Evolutionary conservation across 345 rosid genomes (phyloP).

Genomic region (Orychophragmus violaceus): DNA sequence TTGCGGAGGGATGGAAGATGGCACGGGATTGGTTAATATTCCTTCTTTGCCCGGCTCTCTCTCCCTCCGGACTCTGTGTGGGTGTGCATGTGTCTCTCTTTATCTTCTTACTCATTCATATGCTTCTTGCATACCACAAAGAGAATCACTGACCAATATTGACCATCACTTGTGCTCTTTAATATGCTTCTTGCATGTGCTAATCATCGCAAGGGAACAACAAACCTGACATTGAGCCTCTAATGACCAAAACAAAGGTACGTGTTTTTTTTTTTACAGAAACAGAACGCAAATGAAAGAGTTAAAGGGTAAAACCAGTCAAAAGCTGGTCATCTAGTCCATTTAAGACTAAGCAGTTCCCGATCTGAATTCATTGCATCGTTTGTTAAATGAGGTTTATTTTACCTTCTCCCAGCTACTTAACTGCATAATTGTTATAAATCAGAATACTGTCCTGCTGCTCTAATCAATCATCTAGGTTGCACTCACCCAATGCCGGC

Average conservation of each 20-base stretch:
- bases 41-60: neutral
- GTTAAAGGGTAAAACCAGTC: too few relatives aligned
- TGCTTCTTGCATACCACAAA: conserved; percentile 4
- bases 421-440: too few relatives aligned
- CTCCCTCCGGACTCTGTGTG: neutral
- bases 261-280: neutral
- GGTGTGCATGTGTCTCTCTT: neutral
- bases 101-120: neutral
- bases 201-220: neutral
- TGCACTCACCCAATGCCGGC: too few relatives aligned
- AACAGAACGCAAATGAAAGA: neutral
- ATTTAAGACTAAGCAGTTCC: too few relatives aligned
- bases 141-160: neutral
- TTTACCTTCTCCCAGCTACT: too few relatives aligned
- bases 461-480: neutral
- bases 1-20: conserved; percentile 10
- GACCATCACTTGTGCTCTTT: neutral
- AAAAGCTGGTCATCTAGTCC: too few relatives aligned
- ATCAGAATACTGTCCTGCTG: too few relatives aligned
- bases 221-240: neutral
- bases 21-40: neutral
- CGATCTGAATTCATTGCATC: too few relatives aligned
- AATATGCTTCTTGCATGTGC: conserved; percentile 2
- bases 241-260: neutral
- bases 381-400: too few relatives aligned